Conservation (phyloP, 2,329 filamentous ascomycete genomes). For the Sclerotinia borealis region DNA sequence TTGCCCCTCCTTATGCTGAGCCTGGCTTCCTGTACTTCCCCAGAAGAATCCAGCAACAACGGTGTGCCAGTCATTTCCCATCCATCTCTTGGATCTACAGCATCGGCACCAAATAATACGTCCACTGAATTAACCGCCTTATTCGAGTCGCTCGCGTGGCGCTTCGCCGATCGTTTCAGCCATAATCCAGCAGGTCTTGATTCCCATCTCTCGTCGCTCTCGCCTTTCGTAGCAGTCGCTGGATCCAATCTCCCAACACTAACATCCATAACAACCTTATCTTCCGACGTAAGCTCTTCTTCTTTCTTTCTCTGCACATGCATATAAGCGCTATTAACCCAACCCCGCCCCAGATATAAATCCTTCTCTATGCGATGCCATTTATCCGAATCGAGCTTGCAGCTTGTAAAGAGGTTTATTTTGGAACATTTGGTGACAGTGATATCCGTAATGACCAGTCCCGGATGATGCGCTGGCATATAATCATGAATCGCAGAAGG, state of each 20-base stretch:
- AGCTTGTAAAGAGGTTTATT: constrained; percentile 53
- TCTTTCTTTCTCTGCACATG: constrained; percentile 65
- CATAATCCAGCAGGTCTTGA: constrained; percentile 60
- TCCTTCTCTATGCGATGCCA: constrained; percentile 70
- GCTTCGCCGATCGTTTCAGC: constrained; percentile 45
- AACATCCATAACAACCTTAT: constrained; percentile 58
- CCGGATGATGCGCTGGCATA: constrained; percentile 61
- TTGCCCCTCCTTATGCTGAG: constrained; percentile 72
- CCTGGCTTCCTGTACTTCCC: constrained; percentile 61
- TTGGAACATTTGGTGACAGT: constrained; percentile 58
- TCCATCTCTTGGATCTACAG: constrained; percentile 78
- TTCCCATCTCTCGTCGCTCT: constrained; percentile 57
- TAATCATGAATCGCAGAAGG: constrained; percentile 62
- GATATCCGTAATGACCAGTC: constrained; percentile 64
- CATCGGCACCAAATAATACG: constrained; percentile 65
- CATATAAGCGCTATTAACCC: constrained; percentile 60
- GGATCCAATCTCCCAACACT: constrained; percentile 58
- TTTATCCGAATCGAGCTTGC: constrained; percentile 48
- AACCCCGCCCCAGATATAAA: constrained; percentile 58
- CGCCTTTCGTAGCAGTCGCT: constrained; percentile 43
- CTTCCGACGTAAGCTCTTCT: constrained; percentile 58
- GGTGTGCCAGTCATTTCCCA: constrained; percentile 76
- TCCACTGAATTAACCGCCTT: constrained; percentile 60
- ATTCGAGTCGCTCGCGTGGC: constrained; percentile 44
- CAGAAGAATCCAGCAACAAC: constrained; percentile 60